A percentile compares a stretch with the other conserved stretches of the same genome.
Evolutionary conservation across 2,329 filamentous ascomycete species (phyloP).

Genomic region (Pezicula rhizophila): DNA sequence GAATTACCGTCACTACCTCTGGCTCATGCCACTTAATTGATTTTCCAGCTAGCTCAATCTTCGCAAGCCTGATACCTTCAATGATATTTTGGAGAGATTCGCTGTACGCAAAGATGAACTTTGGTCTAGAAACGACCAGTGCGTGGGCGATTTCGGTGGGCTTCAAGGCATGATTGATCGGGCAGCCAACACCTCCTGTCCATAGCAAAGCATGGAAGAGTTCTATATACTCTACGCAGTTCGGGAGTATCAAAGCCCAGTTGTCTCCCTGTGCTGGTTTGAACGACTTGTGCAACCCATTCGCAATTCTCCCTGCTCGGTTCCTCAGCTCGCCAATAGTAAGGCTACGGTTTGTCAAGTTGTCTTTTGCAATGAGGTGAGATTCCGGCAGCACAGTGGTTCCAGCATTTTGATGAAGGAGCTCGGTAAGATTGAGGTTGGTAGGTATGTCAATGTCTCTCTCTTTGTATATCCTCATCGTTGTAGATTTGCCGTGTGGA

Average conservation of each 20-base stretch:
- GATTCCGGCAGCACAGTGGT: constrained; percentile 33
- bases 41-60: constrained; percentile 18
- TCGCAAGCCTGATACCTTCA: constrained; percentile 29
- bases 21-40: constrained; percentile 30
- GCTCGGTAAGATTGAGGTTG: constrained; percentile 37
- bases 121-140: constrained; percentile 35
- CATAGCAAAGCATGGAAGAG: constrained; percentile 35
- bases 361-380: constrained; percentile 37
- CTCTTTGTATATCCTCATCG: constrained; percentile 5
- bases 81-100: constrained; percentile 23
- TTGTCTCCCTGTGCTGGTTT: constrained; percentile 30
- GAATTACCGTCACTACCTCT: constrained; percentile 30
- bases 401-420: constrained; percentile 30
- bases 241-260: constrained; percentile 39
- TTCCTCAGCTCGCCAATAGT: constrained; percentile 37
- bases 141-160: constrained; percentile 35
- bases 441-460: constrained; percentile 24
- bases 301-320: constrained; percentile 34
- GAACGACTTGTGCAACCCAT: constrained; percentile 30
- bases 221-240: constrained; percentile 39
- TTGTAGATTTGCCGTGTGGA: neutral
- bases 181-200: constrained; percentile 34
- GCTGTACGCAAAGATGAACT: constrained; percentile 35
- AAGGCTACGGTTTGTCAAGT: constrained; percentile 38
- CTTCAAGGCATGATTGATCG: constrained; percentile 35